Percentiles rank a stretch among this genome's conserved stretches.
These are phyloP conservation scores for Pseudopyricularia javanii DNA, from an alignment of 2,329 filamentous ascomycete genomes.

Conservation along the genomic window DNA sequence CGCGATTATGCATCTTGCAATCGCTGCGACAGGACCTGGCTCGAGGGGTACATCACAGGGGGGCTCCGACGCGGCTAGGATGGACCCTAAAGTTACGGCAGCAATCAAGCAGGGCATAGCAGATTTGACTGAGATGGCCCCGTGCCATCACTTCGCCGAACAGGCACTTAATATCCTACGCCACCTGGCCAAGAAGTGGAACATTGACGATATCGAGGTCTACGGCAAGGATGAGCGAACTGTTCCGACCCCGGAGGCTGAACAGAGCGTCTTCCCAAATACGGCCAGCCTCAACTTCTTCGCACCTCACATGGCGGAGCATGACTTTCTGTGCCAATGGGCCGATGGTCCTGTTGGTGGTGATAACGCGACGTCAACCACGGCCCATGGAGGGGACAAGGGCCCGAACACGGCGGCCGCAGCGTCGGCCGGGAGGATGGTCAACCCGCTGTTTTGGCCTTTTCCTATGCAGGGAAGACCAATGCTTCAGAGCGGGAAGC, in stretches of 20 bases:
- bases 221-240: slow-evolving; percentile 5
- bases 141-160: slow-evolving; percentile 47
- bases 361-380: background rate
- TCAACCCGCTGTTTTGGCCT: slow-evolving; percentile 48
- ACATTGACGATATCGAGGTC: slow-evolving; percentile 32
- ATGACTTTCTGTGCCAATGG: slow-evolving; percentile 37
- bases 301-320: slow-evolving; percentile 31
- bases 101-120: slow-evolving; percentile 40
- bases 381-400: background rate
- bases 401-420: slow-evolving; percentile 4
- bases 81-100: slow-evolving; percentile 27
- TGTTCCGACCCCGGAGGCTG: slow-evolving; percentile 7
- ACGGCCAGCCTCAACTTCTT: slow-evolving; percentile 46
- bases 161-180: slow-evolving; percentile 47
- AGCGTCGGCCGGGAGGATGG: slow-evolving; percentile 21
- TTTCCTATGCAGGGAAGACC: slow-evolving; percentile 48
- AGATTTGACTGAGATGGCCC: slow-evolving; percentile 48
- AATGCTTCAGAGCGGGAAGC: slow-evolving; percentile 32
- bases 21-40: slow-evolving; percentile 24
- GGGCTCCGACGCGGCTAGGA: slow-evolving; percentile 12
- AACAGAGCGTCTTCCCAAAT: slow-evolving; percentile 25
- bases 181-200: slow-evolving; percentile 46
- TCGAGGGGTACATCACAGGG: slow-evolving; percentile 3
- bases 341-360: slow-evolving; percentile 11
- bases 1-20: slow-evolving; percentile 48